These are phyloP conservation scores for Oenanthe javanica DNA, from an alignment of 140 eudicot species.

Conservation along the genomic window DNA sequence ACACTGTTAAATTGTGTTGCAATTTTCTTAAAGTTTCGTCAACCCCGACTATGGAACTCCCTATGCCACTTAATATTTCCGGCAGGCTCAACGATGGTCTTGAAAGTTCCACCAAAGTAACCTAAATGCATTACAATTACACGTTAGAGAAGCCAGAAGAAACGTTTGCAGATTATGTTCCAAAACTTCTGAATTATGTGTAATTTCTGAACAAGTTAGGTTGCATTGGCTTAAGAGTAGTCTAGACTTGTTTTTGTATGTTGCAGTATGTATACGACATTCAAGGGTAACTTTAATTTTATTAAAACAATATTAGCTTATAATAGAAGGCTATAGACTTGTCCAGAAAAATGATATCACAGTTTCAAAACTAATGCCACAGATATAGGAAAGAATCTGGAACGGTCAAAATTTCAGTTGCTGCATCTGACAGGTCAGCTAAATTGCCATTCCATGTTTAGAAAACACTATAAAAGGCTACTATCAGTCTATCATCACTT, in stretches of 20 bases:
- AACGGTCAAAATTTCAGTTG: background rate
- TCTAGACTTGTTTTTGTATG: background rate
- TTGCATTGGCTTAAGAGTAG: background rate
- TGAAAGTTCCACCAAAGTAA: conserved; percentile 61
- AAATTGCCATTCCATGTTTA: background rate
- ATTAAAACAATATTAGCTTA: background rate
- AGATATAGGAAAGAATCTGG: background rate
- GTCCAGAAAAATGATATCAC: background rate
- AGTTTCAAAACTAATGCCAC: background rate
- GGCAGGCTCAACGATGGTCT: conserved; percentile 59
- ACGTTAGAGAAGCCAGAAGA: background rate
- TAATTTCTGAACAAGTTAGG: background rate
- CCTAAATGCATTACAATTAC: conserved; percentile 25
- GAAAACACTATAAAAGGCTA: background rate
- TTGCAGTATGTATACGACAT: background rate
- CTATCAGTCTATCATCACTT: background rate
- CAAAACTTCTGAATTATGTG: background rate
- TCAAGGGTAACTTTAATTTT: background rate
- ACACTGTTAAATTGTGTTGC: conserved; percentile 35
- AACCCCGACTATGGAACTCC: conserved; percentile 46
- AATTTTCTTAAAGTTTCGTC: conserved; percentile 43
- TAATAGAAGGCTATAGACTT: background rate
- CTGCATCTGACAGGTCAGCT: background rate
- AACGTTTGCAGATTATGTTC: background rate
- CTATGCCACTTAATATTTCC: conserved; percentile 47